Base-by-base conservation (phyloP, 1,139 yeast species). In the Meyerozyma sp. region DNA sequence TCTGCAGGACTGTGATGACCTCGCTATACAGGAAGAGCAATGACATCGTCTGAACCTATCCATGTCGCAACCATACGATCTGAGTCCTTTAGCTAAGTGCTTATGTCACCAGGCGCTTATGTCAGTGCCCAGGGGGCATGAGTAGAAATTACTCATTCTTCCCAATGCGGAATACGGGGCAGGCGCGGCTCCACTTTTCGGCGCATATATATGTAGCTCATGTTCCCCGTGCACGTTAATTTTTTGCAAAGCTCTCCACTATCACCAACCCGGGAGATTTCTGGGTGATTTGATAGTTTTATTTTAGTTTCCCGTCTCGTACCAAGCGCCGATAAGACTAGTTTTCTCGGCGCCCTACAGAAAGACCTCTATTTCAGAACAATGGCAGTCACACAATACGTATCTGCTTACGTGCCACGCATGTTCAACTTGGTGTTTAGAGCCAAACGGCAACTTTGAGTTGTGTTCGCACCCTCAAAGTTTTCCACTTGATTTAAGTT, bases 131-230 rank as follows among this genome's bases (percentile, higher is more conserved):
- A n/a, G n/a, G n/a, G n/a, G n/a, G n/a, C n/a, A n/a, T 34, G 37
- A 34, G 37, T 18, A 14, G 37, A 18, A 34, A 34, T 34, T 34
- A 34, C 26, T 34, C 37, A 34, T 34, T 34, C 37, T 18, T 34
- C 37, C 37, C 4, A 13, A 34, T 20, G 26, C 37, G 37, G 37
- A 34, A 34, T 3, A 4, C 5, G 26, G 37, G 37, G 37, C 26
- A 34, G 37, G 26, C 13, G 7, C 29, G 29, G 29, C 29, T 27
- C 29, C 29, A 9, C 3, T 11, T 27, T 27, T 27, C 29, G 11
- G 29, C 29, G 29, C 29, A 27, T 18, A 20, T 18, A 34, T 20
- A 20, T 16, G 3, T 8, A 9, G 26, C 26, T 3, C 5, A 11
- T 32, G 8, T 2, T 7, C n/a, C 21, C 18, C 3, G 23, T 32